These are phyloP conservation scores for Vaccinium myrtillus DNA, from an alignment of 148 eudicot species.

Conservation along the genomic window DNA sequence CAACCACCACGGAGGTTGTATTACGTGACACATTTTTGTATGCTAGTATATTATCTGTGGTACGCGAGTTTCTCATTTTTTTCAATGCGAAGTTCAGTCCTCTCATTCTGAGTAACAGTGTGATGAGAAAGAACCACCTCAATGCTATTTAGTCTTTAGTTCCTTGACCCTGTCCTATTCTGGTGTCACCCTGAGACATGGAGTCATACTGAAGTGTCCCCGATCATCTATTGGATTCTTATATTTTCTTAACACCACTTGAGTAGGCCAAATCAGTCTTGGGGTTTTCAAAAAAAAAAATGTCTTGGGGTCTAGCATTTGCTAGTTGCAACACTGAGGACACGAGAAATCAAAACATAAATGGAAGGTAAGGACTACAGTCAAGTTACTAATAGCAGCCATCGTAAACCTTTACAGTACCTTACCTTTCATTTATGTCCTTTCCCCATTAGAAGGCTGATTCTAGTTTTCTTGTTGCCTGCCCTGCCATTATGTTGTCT, in stretches of 20 bases:
- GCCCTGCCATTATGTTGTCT: background rate
- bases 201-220: background rate
- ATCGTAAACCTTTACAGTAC: background rate
- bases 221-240: background rate
- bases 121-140: background rate
- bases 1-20: background rate
- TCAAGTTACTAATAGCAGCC: background rate
- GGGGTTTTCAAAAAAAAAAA: too few species aligned
- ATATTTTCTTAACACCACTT: background rate
- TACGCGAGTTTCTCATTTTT: background rate
- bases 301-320: background rate
- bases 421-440: background rate
- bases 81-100: background rate
- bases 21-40: background rate
- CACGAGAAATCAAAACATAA: background rate
- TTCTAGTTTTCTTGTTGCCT: background rate
- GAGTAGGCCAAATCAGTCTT: background rate
- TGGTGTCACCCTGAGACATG: background rate
- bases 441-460: background rate
- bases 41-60: background rate
- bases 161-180: slow-evolving; percentile 11
- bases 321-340: background rate
- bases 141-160: background rate
- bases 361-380: background rate
- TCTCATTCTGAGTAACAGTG: background rate